A percentile compares a stretch with the other conserved stretches of the same genome.
phyloP scores from a whole-genome alignment of 1,284 basidiomycete species.

The Malassezia psittaci region DNA sequence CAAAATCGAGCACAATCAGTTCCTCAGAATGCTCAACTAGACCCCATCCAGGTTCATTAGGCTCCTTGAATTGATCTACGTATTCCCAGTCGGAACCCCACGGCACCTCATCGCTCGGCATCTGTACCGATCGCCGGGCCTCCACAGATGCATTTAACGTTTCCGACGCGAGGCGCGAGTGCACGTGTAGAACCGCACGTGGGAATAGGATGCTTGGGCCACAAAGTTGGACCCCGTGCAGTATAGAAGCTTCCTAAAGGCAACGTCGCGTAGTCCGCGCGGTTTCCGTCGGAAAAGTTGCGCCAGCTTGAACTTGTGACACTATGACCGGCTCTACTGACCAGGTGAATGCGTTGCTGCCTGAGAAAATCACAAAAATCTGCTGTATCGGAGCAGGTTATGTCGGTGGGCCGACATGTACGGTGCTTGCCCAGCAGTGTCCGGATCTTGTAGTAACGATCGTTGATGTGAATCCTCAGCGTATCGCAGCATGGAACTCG shows the following conservation, averaged over 20 bases:
- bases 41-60: slow-evolving; percentile 4
- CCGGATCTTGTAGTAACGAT: slow-evolving; percentile 91
- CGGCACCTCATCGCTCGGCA: too few relatives aligned
- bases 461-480: slow-evolving; percentile 87
- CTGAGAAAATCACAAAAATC: slow-evolving; percentile 27
- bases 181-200: too few relatives aligned
- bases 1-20: slow-evolving; percentile 7
- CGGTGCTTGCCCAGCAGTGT: slow-evolving; percentile 87
- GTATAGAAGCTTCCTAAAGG: background rate
- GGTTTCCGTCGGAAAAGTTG: background rate
- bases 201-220: too few relatives aligned
- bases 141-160: too few relatives aligned
- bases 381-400: slow-evolving; percentile 77
- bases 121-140: too few relatives aligned
- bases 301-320: too few relatives aligned
- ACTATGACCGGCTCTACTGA: background rate
- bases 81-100: slow-evolving; percentile 2
- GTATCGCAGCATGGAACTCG: slow-evolving; percentile 91
- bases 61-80: background rate
- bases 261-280: background rate
- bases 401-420: slow-evolving; percentile 69
- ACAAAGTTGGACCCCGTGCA: too few relatives aligned
- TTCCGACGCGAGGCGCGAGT: too few relatives aligned
- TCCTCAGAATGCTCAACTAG: slow-evolving; percentile 9
- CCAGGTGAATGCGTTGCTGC: background rate